Evolutionary conservation across 2,329 filamentous ascomycete genomes (phyloP).

Genomic region (Fusarium brachygibbosum): DNA sequence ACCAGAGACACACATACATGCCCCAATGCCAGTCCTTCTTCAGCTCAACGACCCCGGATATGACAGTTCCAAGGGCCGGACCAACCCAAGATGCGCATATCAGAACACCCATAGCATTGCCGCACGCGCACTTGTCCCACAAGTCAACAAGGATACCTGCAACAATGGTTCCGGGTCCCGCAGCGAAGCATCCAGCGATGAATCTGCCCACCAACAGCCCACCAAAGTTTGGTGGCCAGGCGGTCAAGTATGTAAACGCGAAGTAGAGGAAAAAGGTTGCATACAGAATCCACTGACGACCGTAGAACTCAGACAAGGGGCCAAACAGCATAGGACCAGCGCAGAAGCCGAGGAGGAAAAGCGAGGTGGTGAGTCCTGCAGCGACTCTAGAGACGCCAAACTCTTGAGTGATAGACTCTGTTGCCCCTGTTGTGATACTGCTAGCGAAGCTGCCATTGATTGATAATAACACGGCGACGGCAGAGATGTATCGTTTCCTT

Average conservation of each 20-base stretch:
- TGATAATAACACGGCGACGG: not conserved
- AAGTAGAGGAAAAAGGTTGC: not conserved
- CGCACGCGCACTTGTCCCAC: not conserved
- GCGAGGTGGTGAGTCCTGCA: not conserved
- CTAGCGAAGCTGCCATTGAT: not conserved
- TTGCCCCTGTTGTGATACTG: not conserved
- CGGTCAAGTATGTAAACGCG: not conserved
- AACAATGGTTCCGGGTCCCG: not conserved
- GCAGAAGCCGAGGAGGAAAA: not conserved
- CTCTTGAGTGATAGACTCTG: not conserved
- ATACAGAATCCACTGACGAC: not conserved
- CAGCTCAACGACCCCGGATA: not conserved
- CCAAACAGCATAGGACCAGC: not conserved
- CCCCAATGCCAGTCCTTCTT: not conserved
- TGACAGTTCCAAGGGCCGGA: not conserved
- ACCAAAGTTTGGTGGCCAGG: slow-evolving; percentile 2
- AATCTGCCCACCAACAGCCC: not conserved
- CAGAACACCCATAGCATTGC: not conserved
- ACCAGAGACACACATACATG: not conserved
- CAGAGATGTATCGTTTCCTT: not conserved
- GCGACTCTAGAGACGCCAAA: not conserved
- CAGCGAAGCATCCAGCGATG: not conserved
- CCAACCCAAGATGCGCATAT: not conserved
- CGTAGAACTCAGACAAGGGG: not conserved
- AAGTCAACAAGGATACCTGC: not conserved